A percentile compares a stretch with the other conserved stretches of the same genome.
These are phyloP conservation scores for Aspergillus ellipticus DNA, from an alignment of 495 filamentous ascomycete species.

Conservation along the genomic window DNA sequence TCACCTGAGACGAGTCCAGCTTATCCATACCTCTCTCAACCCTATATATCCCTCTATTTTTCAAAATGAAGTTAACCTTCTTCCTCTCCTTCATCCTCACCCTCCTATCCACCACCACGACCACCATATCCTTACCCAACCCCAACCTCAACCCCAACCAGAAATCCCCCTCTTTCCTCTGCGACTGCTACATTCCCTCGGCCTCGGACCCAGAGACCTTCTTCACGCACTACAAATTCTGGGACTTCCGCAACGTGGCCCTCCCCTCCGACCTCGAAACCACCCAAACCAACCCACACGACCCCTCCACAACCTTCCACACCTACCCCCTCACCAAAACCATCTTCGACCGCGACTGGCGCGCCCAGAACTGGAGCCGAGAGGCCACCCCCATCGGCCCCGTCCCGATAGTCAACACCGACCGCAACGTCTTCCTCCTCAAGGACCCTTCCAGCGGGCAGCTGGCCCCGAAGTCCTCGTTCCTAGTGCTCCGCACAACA, in stretches of 20 bases:
- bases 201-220: constrained; percentile 40
- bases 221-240: constrained; percentile 63
- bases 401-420: constrained; percentile 57
- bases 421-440: constrained; percentile 63
- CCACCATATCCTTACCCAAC: background rate
- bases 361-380: constrained; percentile 55
- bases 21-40: background rate
- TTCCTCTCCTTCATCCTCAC: constrained; percentile 6
- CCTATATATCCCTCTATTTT: background rate
- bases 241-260: constrained; percentile 58
- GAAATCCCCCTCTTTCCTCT: constrained; percentile 14
- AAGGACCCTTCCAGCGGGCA: constrained; percentile 15
- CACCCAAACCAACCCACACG: background rate
- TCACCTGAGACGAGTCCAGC: too few species aligned
- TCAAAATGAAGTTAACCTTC: constrained; percentile 6
- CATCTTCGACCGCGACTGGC: constrained; percentile 51
- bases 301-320: constrained; percentile 4
- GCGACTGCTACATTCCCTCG: constrained; percentile 40
- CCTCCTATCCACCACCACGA: constrained; percentile 3
- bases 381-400: constrained; percentile 40
- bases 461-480: constrained; percentile 36
- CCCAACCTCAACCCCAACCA: background rate
- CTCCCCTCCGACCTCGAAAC: constrained; percentile 14
- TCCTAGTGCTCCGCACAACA: constrained; percentile 59
- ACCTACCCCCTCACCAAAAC: constrained; percentile 32